phyloP scores from a whole-genome alignment of 164 flowering plant species.

The Buxus sempervirens region DNA sequence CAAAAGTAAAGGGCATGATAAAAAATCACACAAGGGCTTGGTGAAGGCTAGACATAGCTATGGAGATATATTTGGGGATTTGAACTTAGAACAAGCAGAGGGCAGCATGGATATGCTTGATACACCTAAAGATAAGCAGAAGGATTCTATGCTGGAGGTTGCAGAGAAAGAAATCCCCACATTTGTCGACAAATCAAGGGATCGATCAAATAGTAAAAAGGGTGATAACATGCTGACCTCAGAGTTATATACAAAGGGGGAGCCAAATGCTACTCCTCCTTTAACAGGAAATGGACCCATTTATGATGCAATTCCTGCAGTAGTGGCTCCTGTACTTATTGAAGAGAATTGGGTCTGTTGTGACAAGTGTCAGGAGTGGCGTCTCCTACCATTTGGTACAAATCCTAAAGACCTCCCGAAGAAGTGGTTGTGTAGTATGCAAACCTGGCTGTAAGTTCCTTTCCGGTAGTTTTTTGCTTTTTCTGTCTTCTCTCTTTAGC shows the following conservation, averaged over 20 bases:
- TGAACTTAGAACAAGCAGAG: background rate
- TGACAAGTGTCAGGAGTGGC: conserved; percentile 85
- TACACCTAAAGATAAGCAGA: conserved; percentile 20
- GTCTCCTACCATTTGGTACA: conserved; percentile 76
- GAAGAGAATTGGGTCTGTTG: conserved; percentile 81
- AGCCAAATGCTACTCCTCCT: conserved; percentile 20
- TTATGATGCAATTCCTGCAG: conserved; percentile 35
- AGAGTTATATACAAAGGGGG: conserved; percentile 22
- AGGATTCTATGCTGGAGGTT: conserved; percentile 29
- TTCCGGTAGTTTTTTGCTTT: background rate
- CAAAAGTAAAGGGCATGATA: conserved; percentile 23
- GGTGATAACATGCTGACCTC: conserved; percentile 22
- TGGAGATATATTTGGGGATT: background rate
- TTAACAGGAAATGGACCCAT: conserved; percentile 23
- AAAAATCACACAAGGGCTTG: conserved; percentile 32
- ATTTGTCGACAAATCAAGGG: conserved; percentile 27
- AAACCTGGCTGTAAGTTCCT: conserved; percentile 89
- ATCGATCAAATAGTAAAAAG: conserved; percentile 31
- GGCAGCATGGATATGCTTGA: background rate
- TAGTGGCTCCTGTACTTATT: conserved; percentile 38
- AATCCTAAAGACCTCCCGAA: conserved; percentile 62
- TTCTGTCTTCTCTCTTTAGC: no score
- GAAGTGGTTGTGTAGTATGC: conserved; percentile 94
- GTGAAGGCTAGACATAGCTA: conserved; percentile 37
- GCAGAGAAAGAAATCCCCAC: conserved; percentile 26